These are phyloP conservation scores for Grigorovia humatica DNA, from an alignment of 805 yeast genomes.

Conservation along the genomic window DNA sequence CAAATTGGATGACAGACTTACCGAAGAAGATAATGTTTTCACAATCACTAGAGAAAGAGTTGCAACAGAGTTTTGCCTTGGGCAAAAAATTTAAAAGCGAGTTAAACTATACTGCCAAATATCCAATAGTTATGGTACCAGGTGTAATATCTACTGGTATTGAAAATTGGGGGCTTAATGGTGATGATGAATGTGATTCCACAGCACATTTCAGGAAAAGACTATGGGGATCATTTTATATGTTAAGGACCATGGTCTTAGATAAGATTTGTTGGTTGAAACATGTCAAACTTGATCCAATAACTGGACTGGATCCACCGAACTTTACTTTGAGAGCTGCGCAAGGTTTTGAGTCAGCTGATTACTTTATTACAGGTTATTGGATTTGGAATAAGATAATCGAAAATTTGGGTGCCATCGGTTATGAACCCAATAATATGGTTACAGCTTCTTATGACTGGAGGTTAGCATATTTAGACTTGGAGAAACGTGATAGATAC, in stretches of 20 bases:
- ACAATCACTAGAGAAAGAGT: constrained; percentile 56
- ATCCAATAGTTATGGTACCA: constrained; percentile 87
- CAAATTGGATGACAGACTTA: constrained; percentile 49
- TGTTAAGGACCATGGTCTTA: constrained; percentile 84
- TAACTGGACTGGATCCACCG: constrained; percentile 89
- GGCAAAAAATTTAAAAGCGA: constrained; percentile 54
- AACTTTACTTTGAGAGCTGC: constrained; percentile 76
- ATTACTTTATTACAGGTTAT: constrained; percentile 91
- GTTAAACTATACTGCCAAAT: constrained; percentile 41
- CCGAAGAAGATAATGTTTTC: constrained; percentile 15
- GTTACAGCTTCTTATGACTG: constrained; percentile 89
- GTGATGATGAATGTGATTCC: constrained; percentile 71
- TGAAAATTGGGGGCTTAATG: constrained; percentile 83
- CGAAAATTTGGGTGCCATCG: constrained; percentile 89
- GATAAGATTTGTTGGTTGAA: constrained; percentile 92
- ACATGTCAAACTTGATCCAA: constrained; percentile 80
- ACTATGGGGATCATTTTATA: constrained; percentile 94
- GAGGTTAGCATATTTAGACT: constrained; percentile 83
- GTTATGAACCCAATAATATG: constrained; percentile 90
- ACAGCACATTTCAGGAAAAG: constrained; percentile 80
- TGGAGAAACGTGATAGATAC: constrained; percentile 80
- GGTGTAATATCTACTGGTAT: constrained; percentile 94
- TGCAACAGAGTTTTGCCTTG: constrained; percentile 79
- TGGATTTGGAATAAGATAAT: constrained; percentile 97
- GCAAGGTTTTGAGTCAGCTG: constrained; percentile 94